Evolutionary conservation across 441 rosid species (phyloP).

Genomic region (Theobroma grandiflorum): DNA sequence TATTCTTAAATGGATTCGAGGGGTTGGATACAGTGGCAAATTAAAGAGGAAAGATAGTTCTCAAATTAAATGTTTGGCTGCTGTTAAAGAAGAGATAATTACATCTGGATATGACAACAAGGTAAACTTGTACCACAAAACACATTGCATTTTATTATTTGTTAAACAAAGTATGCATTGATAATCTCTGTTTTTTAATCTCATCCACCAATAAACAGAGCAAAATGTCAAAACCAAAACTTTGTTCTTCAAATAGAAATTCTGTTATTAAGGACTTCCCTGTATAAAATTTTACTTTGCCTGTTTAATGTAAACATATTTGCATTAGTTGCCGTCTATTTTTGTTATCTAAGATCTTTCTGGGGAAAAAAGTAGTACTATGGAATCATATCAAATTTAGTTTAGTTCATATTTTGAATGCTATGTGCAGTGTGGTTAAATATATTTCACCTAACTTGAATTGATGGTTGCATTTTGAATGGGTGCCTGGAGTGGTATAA

Average conservation of each 20-base stretch:
- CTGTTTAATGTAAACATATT: neutral
- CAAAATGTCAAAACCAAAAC: neutral
- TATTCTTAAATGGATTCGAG: conserved; percentile 63
- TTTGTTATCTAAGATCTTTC: neutral
- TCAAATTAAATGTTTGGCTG: conserved; percentile 62
- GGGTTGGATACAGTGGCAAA: conserved; percentile 59
- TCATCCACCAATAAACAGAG: neutral
- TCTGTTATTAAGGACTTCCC: neutral
- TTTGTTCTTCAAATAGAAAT: neutral
- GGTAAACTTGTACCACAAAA: conserved; percentile 36
- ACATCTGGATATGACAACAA: conserved; percentile 49
- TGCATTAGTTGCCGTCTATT: neutral
- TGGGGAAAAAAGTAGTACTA: neutral
- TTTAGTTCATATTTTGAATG: conserved; percentile 13
- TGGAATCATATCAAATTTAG: neutral
- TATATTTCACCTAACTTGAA: neutral
- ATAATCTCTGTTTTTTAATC: conserved; percentile 1
- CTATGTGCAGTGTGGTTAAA: neutral
- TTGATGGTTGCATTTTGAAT: neutral
- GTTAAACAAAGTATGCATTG: conserved; percentile 12
- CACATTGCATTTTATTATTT: neutral
- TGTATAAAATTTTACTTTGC: neutral
- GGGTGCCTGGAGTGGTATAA: neutral
- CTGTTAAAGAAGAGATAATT: conserved; percentile 43
- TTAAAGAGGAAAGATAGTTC: conserved; percentile 45